Evolutionary conservation across 805 yeast species (phyloP).

Genomic region (Debaryomyces castellii): DNA sequence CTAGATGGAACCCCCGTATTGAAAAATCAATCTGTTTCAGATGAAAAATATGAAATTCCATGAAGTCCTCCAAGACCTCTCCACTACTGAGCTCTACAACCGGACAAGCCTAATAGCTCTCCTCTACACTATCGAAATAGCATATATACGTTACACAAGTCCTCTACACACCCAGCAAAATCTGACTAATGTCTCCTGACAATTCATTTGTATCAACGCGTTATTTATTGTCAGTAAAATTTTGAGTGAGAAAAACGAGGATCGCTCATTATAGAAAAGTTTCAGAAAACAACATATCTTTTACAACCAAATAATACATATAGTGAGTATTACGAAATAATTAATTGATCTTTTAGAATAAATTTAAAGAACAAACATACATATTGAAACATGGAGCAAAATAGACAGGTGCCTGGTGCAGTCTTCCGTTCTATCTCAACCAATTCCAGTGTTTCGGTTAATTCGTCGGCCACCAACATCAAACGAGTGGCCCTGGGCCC

Average conservation of each 20-base stretch:
- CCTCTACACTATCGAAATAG: too few species aligned
- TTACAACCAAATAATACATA: background rate
- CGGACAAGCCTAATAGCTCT: too few species aligned
- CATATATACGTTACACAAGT: too few species aligned
- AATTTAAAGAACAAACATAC: background rate
- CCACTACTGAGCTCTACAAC: too few species aligned
- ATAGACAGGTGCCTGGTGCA: conserved; percentile 19
- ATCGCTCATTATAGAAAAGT: conserved; percentile 1
- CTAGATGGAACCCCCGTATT: too few species aligned
- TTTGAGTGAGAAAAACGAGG: background rate
- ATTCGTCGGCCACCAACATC: conserved; percentile 30
- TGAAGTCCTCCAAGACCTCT: too few species aligned
- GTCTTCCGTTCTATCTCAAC: conserved; percentile 41
- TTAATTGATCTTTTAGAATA: background rate
- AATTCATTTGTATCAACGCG: background rate
- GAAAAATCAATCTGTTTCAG: too few species aligned
- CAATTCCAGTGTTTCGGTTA: conserved; percentile 28
- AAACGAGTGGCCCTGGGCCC: conserved; percentile 48
- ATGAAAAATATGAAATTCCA: too few species aligned
- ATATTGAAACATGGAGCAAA: conserved; percentile 10
- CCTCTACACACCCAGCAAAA: background rate
- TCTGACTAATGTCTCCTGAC: too few species aligned
- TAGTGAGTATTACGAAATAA: background rate
- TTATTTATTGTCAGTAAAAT: background rate
- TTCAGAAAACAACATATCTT: background rate